Conservation (phyloP, 805 yeast species). For the Candida incommunis region DNA sequence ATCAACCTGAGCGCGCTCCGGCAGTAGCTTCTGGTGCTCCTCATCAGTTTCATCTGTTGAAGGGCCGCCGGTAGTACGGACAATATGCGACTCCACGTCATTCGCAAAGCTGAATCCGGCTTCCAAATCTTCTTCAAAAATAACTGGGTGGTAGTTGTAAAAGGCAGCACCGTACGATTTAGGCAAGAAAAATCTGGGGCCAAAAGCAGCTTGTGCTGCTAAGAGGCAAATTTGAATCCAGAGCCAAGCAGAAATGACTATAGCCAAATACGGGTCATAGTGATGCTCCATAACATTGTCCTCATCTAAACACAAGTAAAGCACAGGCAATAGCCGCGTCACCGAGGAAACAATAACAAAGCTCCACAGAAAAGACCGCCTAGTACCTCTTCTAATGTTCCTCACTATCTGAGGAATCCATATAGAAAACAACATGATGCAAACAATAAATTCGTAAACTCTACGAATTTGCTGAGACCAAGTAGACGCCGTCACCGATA, state of each 20-base stretch:
- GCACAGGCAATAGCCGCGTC: conserved; percentile 48
- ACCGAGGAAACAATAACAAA: conserved; percentile 55
- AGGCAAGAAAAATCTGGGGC: conserved; percentile 75
- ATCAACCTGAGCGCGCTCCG: conserved; percentile 31
- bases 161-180: conserved; percentile 63
- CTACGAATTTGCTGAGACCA: conserved; percentile 51
- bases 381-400: conserved; percentile 53
- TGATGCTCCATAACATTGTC: conserved; percentile 60
- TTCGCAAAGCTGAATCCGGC: conserved; percentile 25
- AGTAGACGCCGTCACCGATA: conserved; percentile 38
- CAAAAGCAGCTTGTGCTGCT: conserved; percentile 49
- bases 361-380: conserved; percentile 58
- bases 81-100: not conserved
- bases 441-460: conserved; percentile 40
- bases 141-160: conserved; percentile 64
- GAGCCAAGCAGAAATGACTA: conserved; percentile 39
- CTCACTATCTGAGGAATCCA: conserved; percentile 84
- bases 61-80: conserved; percentile 1
- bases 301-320: conserved; percentile 40
- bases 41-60: not conserved
- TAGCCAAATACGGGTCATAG: conserved; percentile 36
- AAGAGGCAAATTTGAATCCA: conserved; percentile 41
- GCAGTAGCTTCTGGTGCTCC: conserved; percentile 14
- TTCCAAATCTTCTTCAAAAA: conserved; percentile 46
- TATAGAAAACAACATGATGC: conserved; percentile 45